Evolutionary conservation across 1,284 basidiomycete species (phyloP), one percentile per base, ranked within the genome.

Genomic region (Rhodotorula sp.): DNA sequence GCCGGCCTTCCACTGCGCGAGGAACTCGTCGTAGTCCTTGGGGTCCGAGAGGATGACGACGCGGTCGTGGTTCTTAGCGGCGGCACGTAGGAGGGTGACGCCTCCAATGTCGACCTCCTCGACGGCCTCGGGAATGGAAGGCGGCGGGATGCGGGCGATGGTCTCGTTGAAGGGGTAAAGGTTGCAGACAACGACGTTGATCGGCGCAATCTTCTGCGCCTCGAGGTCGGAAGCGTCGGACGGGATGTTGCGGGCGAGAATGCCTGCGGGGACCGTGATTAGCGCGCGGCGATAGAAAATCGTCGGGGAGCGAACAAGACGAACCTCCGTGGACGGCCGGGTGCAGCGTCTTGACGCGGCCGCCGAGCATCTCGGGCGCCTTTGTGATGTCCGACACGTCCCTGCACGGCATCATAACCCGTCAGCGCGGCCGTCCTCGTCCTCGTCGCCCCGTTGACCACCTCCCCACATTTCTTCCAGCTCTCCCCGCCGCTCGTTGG

Each of bases 91-190:
- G 32, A 99, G 89, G 3, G 96, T 99, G 53, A 99, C 96, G 58
- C 96, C 96, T 10, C 96, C 96, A 74, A 99, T 99, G 82, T 99
- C 96, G 77, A 99, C 91, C 83, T 99, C 96, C 81, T 99, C 96
- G 67, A 98, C 89, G 20, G 95, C 95, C 71, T 91, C 89, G 5
- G 91, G 88, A 73, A 98, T 87, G 24, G 92, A 92, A 81, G 94
- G 95, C 76, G 88, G 86, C 0, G 94, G 91, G 79, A 90, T 89
- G 4, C 89, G 84, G 34, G 81, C 78, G 79, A 98, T 93, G 64
- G 94, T 97, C 53, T 90, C 86, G 30, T 90, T 88, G 83, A 99
- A 99, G 2, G 96, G 96, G 84, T 99, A 99, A 63, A 99, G 88
- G 82, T 99, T 99, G 88, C 96, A 99, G 68, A 97, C 92, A 66